Base-by-base conservation (phyloP, 2,329 filamentous ascomycete species). In the Arthrobotrys pseudoclavata region DNA sequence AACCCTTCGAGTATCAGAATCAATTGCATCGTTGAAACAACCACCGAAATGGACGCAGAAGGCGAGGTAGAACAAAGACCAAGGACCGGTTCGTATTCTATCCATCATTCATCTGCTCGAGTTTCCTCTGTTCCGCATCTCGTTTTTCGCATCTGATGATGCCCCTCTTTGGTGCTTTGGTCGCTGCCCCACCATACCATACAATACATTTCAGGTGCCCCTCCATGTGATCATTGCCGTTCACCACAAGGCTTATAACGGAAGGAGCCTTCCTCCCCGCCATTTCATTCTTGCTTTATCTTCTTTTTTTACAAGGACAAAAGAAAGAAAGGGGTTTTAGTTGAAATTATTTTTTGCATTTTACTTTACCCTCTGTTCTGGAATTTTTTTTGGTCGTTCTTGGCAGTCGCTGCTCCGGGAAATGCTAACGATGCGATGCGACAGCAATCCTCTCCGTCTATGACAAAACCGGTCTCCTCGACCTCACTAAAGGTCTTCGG, bases 381-480 rank as follows among this genome's bases (percentile, higher is more conserved):
- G n/a, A n/a, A n/a, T n/a, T 29, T 7, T 7, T 29, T 29, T 29
- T 29, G 3, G 7, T 29, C 26, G 3, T 29, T 29, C 26, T 29
- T 3, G 31, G 31, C 7, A 34, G 31, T 5, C 29, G 7, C 29
- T 34, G 31, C 31, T 10, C 29, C 4, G 29, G 29, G 3, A 40
- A 9, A 9, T 12, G 20, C 45, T 62, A 53, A 70, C 40, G 3
- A 3, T 24, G 9, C 4, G 31, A 60, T 29, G 31, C 88, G 83
- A 88, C 88, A 87, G 96, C 96, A 81, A 98, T 99, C 83, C 88
- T 99, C 84, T 98, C 95, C 80, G 96, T 98, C 87, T 98, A 96
- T 84, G 93, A 99, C 88, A 99, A 99, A 90, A 98, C 95, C 70
- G 96, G 94, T 78, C 89, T 97, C 81, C 86, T 97, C 81, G 94